Evolutionary conservation across 129 eudicot species (phyloP).

Genomic region (Daucus carota): DH1_v3.0 NC_030386.2:21077501-21078000

Average conservation of each 20-base stretch:
- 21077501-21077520: constrained; percentile 91
- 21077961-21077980: constrained; percentile 79
- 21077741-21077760: constrained; percentile 99
- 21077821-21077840: constrained; percentile 5
- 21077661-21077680: constrained; percentile 33
- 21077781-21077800: constrained; percentile 94
- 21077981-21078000: constrained; percentile 98
- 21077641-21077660: constrained; percentile 98
- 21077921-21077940: constrained; percentile 97
- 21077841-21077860: constrained; percentile 9
- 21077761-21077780: constrained; percentile 93
- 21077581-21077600: constrained; percentile 92
- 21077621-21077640: constrained; percentile 88
- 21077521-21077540: constrained; percentile 97
- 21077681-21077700: background rate
- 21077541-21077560: constrained; percentile 98
- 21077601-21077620: constrained; percentile 72
- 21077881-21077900: background rate
- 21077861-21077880: background rate
- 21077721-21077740: constrained; percentile 10
- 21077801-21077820: constrained; percentile 92
- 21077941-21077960: constrained; percentile 77
- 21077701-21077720: background rate
- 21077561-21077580: constrained; percentile 90
- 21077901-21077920: constrained; percentile 29